Conservation (phyloP, 192 early-diverging fungal species). For the Podila minutissima region DNA sequence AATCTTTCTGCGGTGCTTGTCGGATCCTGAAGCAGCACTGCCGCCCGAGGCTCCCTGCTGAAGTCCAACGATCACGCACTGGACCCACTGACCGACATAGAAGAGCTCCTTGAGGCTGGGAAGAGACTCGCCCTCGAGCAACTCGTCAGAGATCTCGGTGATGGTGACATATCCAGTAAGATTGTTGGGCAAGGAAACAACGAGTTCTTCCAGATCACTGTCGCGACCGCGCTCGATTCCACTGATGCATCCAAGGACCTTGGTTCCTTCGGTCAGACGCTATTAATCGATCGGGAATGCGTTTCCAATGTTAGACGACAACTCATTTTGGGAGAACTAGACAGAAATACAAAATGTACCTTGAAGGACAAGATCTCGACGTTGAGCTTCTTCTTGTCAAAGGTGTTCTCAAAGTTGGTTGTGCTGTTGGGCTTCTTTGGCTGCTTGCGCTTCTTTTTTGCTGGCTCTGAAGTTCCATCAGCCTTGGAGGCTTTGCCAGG, state of each 20-base stretch:
- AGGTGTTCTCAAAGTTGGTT: conserved; percentile 26
- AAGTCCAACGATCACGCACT: conserved; percentile 73
- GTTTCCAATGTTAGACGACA: too few species aligned
- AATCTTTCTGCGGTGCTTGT: conserved; percentile 66
- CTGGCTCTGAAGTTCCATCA: conserved; percentile 47
- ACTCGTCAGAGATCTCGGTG: conserved; percentile 82
- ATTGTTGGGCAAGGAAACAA: conserved; percentile 87
- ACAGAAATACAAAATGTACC: conserved; percentile 27
- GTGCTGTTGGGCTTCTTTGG: conserved; percentile 58
- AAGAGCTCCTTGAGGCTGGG: conserved; percentile 78
- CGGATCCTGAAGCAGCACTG: conserved; percentile 35
- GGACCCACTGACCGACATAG: conserved; percentile 86
- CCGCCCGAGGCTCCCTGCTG: conserved; percentile 46
- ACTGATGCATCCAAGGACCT: conserved; percentile 80
- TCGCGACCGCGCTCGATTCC: conserved; percentile 71
- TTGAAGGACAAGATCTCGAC: conserved; percentile 69
- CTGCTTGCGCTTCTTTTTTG: conserved; percentile 66
- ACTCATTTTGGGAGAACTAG: background rate
- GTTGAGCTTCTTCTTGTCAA: conserved; percentile 44
- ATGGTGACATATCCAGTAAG: conserved; percentile 86
- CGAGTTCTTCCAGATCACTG: conserved; percentile 67
- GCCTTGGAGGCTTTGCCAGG: conserved; percentile 47
- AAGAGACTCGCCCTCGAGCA: conserved; percentile 74
- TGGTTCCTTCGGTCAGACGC: conserved; percentile 77
- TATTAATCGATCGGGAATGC: conserved; percentile 20